A percentile compares a stretch with the other conserved stretches of the same genome.
Evolutionary conservation across 768 basidiomycete genomes (phyloP).

Genomic region (Antrodiella citrinella): DNA sequence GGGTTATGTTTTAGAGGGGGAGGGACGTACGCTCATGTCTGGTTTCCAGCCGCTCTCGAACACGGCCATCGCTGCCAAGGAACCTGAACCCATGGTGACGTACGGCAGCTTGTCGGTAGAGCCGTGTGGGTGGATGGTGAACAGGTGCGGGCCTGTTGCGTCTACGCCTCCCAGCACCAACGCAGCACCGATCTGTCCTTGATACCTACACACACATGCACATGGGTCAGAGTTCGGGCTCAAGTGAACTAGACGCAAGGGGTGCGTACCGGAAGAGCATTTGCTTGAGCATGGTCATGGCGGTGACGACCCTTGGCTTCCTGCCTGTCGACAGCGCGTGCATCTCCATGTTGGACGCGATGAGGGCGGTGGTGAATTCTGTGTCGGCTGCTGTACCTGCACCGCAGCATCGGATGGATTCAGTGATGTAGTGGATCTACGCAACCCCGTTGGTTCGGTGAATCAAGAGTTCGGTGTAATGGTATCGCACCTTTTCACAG

Average conservation of each 20-base stretch:
- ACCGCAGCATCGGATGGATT: slow-evolving; percentile 94
- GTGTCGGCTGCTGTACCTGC: slow-evolving; percentile 99
- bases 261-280: slow-evolving; percentile 74
- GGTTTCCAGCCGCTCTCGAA: slow-evolving; percentile 85
- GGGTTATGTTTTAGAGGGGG: background rate
- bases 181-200: slow-evolving; percentile 91
- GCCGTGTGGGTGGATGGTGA: slow-evolving; percentile 93
- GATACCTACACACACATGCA: slow-evolving; percentile 49
- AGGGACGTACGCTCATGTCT: slow-evolving; percentile 60
- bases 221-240: background rate
- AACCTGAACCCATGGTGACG: slow-evolving; percentile 98
- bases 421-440: slow-evolving; percentile 95
- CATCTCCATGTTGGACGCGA: slow-evolving; percentile 93
- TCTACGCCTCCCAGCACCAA: slow-evolving; percentile 98
- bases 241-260: slow-evolving; percentile 2
- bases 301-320: slow-evolving; percentile 90
- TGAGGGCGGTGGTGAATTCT: slow-evolving; percentile 88
- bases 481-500: slow-evolving; percentile 83
- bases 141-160: slow-evolving; percentile 85
- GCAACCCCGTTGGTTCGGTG: background rate
- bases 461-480: slow-evolving; percentile 1
- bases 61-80: slow-evolving; percentile 95
- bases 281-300: slow-evolving; percentile 99
- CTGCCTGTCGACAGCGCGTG: slow-evolving; percentile 86
- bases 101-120: slow-evolving; percentile 98